A percentile compares a stretch with the other conserved stretches of the same genome.
Evolutionary conservation across 148 eudicot genomes (phyloP).

Genomic region (Beta vulgaris): DNA sequence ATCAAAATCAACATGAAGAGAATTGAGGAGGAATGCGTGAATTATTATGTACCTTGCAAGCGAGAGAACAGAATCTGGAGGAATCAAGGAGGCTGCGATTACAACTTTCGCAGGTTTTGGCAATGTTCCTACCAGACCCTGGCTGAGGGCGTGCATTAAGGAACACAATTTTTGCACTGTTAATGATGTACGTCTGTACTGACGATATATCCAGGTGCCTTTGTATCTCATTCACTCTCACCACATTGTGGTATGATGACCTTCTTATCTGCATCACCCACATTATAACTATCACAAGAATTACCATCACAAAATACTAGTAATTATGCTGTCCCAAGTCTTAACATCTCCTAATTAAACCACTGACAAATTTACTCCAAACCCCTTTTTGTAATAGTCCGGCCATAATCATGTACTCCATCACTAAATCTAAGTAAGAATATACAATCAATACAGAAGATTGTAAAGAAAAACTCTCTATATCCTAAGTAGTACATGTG

Average conservation of each 20-base stretch:
- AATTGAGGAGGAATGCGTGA: not conserved
- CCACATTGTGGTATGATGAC: conserved; percentile 53
- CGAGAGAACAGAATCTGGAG: conserved; percentile 59
- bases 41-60: conserved; percentile 46
- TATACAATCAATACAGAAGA: too few relatives aligned
- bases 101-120: conserved; percentile 45
- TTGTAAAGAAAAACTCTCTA: too few relatives aligned
- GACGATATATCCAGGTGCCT: conserved; percentile 46
- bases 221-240: conserved; percentile 49
- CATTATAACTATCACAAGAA: not conserved
- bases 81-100: conserved; percentile 46
- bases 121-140: conserved; percentile 44
- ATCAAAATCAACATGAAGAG: not conserved
- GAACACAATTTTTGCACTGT: conserved; percentile 48
- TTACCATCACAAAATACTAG: too few relatives aligned
- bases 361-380: too few relatives aligned
- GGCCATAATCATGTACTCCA: too few relatives aligned
- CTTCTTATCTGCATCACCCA: conserved; percentile 40
- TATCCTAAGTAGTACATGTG: too few relatives aligned
- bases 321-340: too few relatives aligned
- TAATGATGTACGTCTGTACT: conserved; percentile 48
- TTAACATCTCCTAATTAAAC: too few relatives aligned
- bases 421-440: too few relatives aligned
- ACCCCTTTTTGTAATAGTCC: too few relatives aligned
- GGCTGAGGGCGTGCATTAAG: conserved; percentile 48